phyloP scores from a whole-genome alignment of 2,329 filamentous ascomycete species.

The Aspergillus felis region DNA sequence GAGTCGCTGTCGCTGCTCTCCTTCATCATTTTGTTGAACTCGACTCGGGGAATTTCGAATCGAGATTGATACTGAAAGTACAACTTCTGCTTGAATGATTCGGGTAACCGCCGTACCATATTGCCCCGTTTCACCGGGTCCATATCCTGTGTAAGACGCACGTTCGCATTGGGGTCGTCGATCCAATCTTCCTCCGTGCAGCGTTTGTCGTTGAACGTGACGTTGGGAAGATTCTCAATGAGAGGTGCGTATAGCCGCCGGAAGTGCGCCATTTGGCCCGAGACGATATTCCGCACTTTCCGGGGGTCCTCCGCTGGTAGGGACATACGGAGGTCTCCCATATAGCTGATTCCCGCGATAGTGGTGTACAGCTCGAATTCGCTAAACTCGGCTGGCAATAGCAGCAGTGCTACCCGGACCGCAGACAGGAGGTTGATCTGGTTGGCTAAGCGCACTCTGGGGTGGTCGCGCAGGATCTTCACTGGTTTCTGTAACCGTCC shows the following conservation, averaged over 20 bases:
- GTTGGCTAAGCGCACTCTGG: slow-evolving; percentile 86
- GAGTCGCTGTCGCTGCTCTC: slow-evolving; percentile 65
- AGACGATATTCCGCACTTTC: slow-evolving; percentile 93
- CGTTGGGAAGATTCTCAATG: slow-evolving; percentile 84
- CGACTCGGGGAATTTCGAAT: slow-evolving; percentile 74
- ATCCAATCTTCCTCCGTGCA: slow-evolving; percentile 60
- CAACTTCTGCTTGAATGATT: slow-evolving; percentile 78
- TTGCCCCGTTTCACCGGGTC: slow-evolving; percentile 85
- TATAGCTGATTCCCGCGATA: slow-evolving; percentile 88
- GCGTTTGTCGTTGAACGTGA: slow-evolving; percentile 66
- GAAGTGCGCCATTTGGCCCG: slow-evolving; percentile 87
- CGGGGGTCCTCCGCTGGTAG: slow-evolving; percentile 84
- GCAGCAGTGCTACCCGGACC: slow-evolving; percentile 79
- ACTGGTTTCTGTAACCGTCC: slow-evolving; percentile 95
- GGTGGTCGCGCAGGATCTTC: slow-evolving; percentile 93
- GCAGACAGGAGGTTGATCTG: slow-evolving; percentile 94
- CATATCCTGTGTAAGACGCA: slow-evolving; percentile 81
- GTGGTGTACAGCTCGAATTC: slow-evolving; percentile 85
- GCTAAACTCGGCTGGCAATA: slow-evolving; percentile 78
- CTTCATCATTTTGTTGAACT: slow-evolving; percentile 82
- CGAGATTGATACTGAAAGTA: slow-evolving; percentile 96
- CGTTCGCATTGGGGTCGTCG: slow-evolving; percentile 59
- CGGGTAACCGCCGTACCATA: slow-evolving; percentile 90
- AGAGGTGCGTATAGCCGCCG: slow-evolving; percentile 85
- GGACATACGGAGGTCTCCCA: slow-evolving; percentile 94